Base-by-base conservation (phyloP, 2,329 filamentous ascomycete genomes). In the Aspergillus viridinutans region DNA sequence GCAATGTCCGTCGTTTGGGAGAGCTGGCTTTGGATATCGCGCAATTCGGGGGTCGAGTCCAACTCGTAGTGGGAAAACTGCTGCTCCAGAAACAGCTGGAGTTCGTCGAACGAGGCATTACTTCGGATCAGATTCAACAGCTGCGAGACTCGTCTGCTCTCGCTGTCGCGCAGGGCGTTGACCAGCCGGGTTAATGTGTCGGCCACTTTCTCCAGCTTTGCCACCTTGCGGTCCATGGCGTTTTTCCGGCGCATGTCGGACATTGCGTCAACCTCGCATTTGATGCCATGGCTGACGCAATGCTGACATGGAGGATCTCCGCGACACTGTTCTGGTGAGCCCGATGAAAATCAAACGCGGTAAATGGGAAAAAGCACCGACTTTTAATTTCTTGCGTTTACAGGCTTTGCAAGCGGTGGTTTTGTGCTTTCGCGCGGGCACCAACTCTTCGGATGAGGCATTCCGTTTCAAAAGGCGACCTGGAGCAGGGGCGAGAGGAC, bases 221-320 rank as follows among this genome's bases (percentile, higher is more conserved):
- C 62, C 7, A 67, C 21, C 26, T 65, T 67, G 3, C 65, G 58
- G 25, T 67, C 63, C 58, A 64, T 61, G 50, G 63, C 61, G 21
- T 60, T 56, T 49, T 67, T 67, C 10, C 67, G 69, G 32, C 67
- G 69, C 57, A 66, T 64, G 50, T 70, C 69, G 49, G 64, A 61
- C 56, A 64, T 61, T 54, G 66, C 65, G 50, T 69, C 63, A 40
- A 67, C 65, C 50, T 60, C 35, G 52, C 67, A 69, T 43, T 64
- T 61, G 48, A 67, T 60, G 26, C 63, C 61, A 43, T 69, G 67
- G 2, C 61, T 58, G n/a, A 62, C 52, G 49, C 68, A 71, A 23
- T 67, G 62, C 21, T 67, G 58, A 50, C 68, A 71, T 9, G 68
- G 68, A 3, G 66, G 61, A 38, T 62, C 65, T 2, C 67, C 68